Evolutionary conservation across 371 early-diverging fungal genomes (phyloP), one percentile per base, ranked within the genome.

Genomic region (Thermomucor indicae-seudaticae): DNA sequence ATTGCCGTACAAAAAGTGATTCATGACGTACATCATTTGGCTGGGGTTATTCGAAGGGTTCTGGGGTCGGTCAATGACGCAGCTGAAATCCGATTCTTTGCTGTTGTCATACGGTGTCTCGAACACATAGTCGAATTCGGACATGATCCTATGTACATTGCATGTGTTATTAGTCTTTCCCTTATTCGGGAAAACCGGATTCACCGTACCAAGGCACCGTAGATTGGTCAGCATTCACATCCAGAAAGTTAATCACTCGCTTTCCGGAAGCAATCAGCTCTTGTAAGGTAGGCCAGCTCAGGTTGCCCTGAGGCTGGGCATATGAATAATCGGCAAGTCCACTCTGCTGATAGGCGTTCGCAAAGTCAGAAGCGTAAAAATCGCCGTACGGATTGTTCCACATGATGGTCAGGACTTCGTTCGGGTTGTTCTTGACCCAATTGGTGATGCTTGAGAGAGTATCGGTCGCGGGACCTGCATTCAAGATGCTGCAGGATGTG

Each of bases 331-430:
- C 59, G 27, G 64, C 57, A n/a, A 90, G 56, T 20, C 85, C 84
- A 10, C 83, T 78, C 14, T 68, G 60, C 17, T 63, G 29, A 47
- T 88, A 89, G 22, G 72, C 62, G 23, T 73, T 65, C 35, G 63
- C 57, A 45, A 85, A 84, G 4, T 71, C 68, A 16, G 64, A 43
- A 5, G 80, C 59, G 16, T 62, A 20, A 39, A 86, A 80, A 3
- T 60, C 62, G 5, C 51, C 31, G 49, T 58, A 75, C 25, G 70
- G 64, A 54, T 84, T 88, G 55, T 88, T 88, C 68, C 89, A 75
- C 58, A 85, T 75, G 49, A 89, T 81, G 10, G 87, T 84, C 17
- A 89, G 37, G 7, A 89, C 83, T 54, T 89, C 88, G 55, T 82
- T 69, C 14, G 72, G 78, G 49, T 89, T 85, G 23, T 49, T 47